phyloP scores from a whole-genome alignment of 148 eudicot genomes.

The Cornus kousa region DNA sequence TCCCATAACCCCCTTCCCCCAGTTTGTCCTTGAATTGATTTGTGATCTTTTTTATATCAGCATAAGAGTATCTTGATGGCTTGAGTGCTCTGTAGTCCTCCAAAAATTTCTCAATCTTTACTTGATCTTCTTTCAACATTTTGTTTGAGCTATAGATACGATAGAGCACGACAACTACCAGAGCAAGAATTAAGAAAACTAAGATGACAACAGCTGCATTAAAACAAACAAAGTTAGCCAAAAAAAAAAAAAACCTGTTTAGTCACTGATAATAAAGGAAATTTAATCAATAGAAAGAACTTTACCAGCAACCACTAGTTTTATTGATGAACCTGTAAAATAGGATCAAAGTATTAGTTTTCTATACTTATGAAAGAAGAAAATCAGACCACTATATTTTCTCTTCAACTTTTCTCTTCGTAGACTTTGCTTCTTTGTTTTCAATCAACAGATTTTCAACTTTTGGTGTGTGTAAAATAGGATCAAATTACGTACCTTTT shows the following conservation, averaged over 20 bases:
- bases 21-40: constrained; percentile 1
- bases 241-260: background rate
- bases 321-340: too few species aligned
- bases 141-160: background rate
- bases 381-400: too few species aligned
- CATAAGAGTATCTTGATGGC: background rate
- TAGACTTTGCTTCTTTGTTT: too few species aligned
- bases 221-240: background rate
- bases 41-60: background rate
- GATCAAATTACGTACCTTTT: too few species aligned
- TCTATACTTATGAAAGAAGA: too few species aligned
- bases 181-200: background rate
- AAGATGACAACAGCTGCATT: background rate
- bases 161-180: background rate
- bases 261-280: background rate
- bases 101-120: too few species aligned
- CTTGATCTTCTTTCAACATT: background rate
- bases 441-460: too few species aligned
- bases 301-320: background rate
- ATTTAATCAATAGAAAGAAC: background rate
- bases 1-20: constrained; percentile 4
- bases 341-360: too few species aligned
- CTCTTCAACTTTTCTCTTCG: too few species aligned
- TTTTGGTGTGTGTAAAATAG: too few species aligned
- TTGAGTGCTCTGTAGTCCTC: too few species aligned